Base-by-base conservation (phyloP, 768 basidiomycete species). In the Pulveroboletus sp. region DNA sequence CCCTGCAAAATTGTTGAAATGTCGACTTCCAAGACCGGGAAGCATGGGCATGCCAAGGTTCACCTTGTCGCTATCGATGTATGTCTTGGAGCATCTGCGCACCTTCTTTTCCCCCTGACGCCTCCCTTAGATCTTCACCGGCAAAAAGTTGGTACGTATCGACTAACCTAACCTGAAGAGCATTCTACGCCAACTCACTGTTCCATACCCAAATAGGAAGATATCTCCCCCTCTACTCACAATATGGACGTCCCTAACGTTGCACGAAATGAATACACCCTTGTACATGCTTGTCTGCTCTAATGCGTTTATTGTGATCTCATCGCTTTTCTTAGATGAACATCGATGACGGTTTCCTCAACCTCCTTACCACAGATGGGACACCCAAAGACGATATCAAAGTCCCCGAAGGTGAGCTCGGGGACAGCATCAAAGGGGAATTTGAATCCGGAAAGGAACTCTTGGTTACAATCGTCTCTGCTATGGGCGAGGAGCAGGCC, bases 191-290 rank as follows among this genome's bases (percentile, higher is more conserved):
- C 28, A n/a, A 51, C 53, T 43, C 15, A 55, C 46, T 17, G 45
- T 7, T 56, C 28, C 48, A 51, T 28, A 2, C 37, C 17, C 35
- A 33, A 55, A 73, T 68, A 91, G 88, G 90, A 93, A 82, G 90
- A 91, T 79, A 89, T 93, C 71, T 90, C 69, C 61, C 92, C 92
- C 63, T 95, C 93, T 67, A 99, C 95, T 70, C 96, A 99, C 82
- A 99, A 99, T 79, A 93, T 99, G 91, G 94, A 97, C 61, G 95
- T 96, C 64, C 95, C 95, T 71, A 89, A 96, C 74, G 93, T 99
- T 68, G 54, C 27, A 43, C 89, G 95, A 69, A 78, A 74, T 53
- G 96, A 99, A 83, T 98, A 84, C 80, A 79, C 86, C 64, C 85
- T 99, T 66, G 89, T 92, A 68, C 64, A 77, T 42, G 14, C 26